These are phyloP conservation scores for Cinchona pubescens DNA, from an alignment of 257 asterid genomes.

Conservation along the genomic window DNA sequence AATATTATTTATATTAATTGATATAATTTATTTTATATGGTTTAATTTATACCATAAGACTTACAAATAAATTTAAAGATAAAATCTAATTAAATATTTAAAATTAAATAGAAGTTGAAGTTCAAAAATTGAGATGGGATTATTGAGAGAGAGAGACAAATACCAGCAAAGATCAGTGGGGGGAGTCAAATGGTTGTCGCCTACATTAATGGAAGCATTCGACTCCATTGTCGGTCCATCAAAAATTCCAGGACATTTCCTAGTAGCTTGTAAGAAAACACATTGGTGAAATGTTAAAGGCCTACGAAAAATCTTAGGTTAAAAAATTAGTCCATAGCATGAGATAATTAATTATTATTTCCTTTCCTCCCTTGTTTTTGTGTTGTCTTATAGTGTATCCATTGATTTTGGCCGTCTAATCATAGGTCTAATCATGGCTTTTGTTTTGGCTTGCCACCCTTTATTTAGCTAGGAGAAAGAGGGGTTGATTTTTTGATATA, in stretches of 20 bases:
- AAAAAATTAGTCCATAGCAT: not conserved
- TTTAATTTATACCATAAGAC: no score
- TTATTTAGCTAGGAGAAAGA: conserved; percentile 20
- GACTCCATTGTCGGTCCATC: conserved; percentile 32
- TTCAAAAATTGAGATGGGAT: not conserved
- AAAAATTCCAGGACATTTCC: conserved; percentile 16
- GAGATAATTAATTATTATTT: not conserved
- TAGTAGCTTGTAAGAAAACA: not conserved
- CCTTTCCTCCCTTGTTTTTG: not conserved
- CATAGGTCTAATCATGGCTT: conserved; percentile 27
- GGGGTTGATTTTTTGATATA: conserved; percentile 19
- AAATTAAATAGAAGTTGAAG: conserved; percentile 13
- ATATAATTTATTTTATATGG: no score
- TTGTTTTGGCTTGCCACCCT: conserved; percentile 20
- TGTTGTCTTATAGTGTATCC: not conserved
- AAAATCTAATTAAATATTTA: no score
- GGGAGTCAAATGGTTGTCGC: conserved; percentile 39
- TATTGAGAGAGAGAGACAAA: conserved; percentile 18
- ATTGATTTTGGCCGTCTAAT: conserved; percentile 26
- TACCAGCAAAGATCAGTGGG: no score
- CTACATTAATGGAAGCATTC: conserved; percentile 33
- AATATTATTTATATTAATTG: no score
- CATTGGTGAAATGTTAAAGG: not conserved
- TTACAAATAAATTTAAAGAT: no score
- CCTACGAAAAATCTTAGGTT: not conserved